phyloP scores from a whole-genome alignment of 2,329 filamentous ascomycete genomes.

The Alternaria novae-zelandiae region DNA sequence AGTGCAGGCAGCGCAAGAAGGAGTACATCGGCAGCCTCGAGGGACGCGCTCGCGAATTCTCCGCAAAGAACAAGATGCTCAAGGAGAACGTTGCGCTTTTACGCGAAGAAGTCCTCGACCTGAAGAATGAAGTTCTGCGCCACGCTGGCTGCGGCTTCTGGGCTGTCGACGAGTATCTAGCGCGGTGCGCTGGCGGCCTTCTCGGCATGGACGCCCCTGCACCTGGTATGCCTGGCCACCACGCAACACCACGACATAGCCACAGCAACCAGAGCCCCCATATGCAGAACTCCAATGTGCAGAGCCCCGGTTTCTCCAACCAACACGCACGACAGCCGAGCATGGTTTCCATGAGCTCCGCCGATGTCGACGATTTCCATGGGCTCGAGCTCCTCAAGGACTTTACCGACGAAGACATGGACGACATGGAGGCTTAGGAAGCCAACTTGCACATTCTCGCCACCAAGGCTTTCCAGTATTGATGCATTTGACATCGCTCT shows the following conservation, averaged over 20 bases:
- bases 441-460: background rate
- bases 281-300: background rate
- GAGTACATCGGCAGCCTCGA: slow-evolving; percentile 62
- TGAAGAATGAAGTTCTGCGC: slow-evolving; percentile 47
- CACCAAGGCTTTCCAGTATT: background rate
- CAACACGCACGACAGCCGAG: slow-evolving; percentile 16
- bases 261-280: slow-evolving; percentile 13
- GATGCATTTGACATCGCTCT: background rate
- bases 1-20: slow-evolving; percentile 74
- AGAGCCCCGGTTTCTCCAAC: background rate
- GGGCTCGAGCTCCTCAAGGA: slow-evolving; percentile 44
- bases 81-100: slow-evolving; percentile 44
- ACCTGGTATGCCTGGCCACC: background rate
- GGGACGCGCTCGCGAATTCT: slow-evolving; percentile 50
- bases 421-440: slow-evolving; percentile 16
- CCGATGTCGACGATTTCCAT: slow-evolving; percentile 28
- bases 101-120: slow-evolving; percentile 43
- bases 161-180: slow-evolving; percentile 48
- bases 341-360: slow-evolving; percentile 22
- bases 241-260: slow-evolving; percentile 2
- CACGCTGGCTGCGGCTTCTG: slow-evolving; percentile 48
- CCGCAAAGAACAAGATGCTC: slow-evolving; percentile 43
- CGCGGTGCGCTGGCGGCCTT: slow-evolving; percentile 44
- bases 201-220: slow-evolving; percentile 34
- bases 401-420: slow-evolving; percentile 36